Base-by-base conservation (phyloP, 2,329 filamentous ascomycete genomes). In the Hypoxylon rubiginosum region DNA sequence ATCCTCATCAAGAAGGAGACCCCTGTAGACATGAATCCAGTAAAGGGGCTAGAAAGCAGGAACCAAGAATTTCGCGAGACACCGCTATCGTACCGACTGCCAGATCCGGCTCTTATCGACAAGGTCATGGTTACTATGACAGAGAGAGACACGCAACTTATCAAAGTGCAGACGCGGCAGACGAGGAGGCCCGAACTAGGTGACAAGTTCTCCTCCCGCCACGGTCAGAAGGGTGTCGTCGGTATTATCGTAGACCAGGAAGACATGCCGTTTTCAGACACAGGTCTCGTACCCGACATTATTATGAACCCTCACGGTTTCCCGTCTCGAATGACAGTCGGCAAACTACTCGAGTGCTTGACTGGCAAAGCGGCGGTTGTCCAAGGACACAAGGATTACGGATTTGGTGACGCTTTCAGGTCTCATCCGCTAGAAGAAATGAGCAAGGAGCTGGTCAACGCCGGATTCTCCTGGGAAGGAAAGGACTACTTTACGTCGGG, bases 231-330 rank as follows among this genome's bases (percentile, higher is more conserved):
- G 80, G 96, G 96, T 82, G 96, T 98, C 19, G 94, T 97, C 1
- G 96, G 96, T 61, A 95, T 98, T 73, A 97, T 99, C 63, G 94
- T 95, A 17, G 92, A 97, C 68, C 95, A 98, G 81, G 94, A 96
- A 76, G 96, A 99, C 77, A 92, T 99, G 89, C 96, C 96, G 0
- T 99, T 99, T 82, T 92, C 92, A 36, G 96, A 99, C 80, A 84
- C 86, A 56, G 97, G 96, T 1, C 88, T 99, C 71, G 91, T 90
- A n/a, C 96, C 96, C 0, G 96, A 99, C 80, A 97, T 99, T 72
- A 99, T 99, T 88, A 99, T 99, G 96, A 99, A 99, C 83, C 96
- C 97, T 0, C 96, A 99, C 82, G 96, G 96, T 90, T 99, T 99
- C 86, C 96, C 96, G 1, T 98, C 95, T 32, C 96, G 96, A 79